Base-by-base conservation (phyloP, 2,329 filamentous ascomycete species). In the Diaporthe australafricana region DNA sequence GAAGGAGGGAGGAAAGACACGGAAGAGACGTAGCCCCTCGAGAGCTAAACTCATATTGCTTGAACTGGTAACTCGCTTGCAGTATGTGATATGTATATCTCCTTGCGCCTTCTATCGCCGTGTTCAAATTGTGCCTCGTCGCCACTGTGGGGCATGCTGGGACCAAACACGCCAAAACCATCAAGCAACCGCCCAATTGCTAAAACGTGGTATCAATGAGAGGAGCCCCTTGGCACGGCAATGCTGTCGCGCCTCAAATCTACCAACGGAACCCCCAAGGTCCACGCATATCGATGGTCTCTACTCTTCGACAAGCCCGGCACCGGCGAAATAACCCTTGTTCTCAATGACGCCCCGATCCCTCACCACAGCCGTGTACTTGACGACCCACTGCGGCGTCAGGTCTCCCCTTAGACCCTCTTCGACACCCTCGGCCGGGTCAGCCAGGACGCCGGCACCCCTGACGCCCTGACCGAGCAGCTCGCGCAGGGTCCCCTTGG, bases 321-420 rank as follows among this genome's bases (percentile, higher is more conserved):
- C 96, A 25, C 91, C 90, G 1, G 96, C 96, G 85, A 98, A 98
- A 82, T 98, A 98, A 9, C 96, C 96, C 86, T 98, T 99, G 80
- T 96, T 98, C 86, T 99, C 96, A 75, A 99, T 96, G 11, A 99
- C 96, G 17, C 96, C 96, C 68, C 96, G 88, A 80, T 98, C 93
- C 81, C 93, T 93, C 50, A 98, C 94, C 72, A 98, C 96, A 1
- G 96, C 96, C 47, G 96, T 98, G 81, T 99, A 99, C 81, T 98
- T 97, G 76, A 96, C 92, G 35, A 98, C 96, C 96, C 96, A 99
- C 80, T 96, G 91, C 35, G 96, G 95, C 72, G 90, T 89, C 62
- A 98, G 88, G 75, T 98, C 91, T 5, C 94, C 95, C 76, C 88
- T 87, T 71, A 97, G 84, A 0, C 93, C 92, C 12, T 84, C 82